Percentiles rank a stretch among this genome's conserved stretches.
Conservation (phyloP, 306 rosid genomes). For the Alnus rubra region DNA sequence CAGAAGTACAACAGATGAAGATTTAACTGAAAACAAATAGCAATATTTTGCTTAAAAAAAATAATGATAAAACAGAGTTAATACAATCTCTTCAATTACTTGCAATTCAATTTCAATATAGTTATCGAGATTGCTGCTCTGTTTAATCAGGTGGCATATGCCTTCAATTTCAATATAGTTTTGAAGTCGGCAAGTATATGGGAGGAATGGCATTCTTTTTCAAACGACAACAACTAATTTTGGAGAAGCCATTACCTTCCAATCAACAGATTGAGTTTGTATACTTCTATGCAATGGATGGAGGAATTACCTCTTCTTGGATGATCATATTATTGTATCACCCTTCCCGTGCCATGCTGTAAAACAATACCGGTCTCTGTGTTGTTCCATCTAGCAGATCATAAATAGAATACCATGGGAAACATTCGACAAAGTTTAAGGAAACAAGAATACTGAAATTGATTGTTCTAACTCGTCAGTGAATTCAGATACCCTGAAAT, state of each 20-base stretch:
- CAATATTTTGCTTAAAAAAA: neutral
- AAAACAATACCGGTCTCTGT: neutral
- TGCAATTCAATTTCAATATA: neutral
- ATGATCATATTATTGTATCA: neutral
- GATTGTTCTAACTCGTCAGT: too few relatives aligned
- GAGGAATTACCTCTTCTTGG: neutral
- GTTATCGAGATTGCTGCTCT: neutral
- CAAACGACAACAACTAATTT: too few relatives aligned
- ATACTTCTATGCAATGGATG: too few relatives aligned
- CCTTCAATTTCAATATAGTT: too few relatives aligned
- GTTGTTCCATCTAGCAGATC: neutral
- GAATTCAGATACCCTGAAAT: too few relatives aligned
- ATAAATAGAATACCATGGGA: neutral
- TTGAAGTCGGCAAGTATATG: too few relatives aligned
- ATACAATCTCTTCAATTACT: slow-evolving; percentile 1
- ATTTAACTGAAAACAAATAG: neutral
- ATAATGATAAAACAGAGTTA: slow-evolving; percentile 1
- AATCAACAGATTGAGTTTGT: too few relatives aligned
- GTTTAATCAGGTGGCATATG: neutral
- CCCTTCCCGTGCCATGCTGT: neutral
- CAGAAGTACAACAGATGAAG: slow-evolving; percentile 23
- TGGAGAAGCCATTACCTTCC: too few relatives aligned
- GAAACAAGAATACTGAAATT: too few relatives aligned
- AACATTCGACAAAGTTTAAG: neutral
- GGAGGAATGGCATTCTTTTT: too few relatives aligned